Base-by-base conservation (phyloP, 371 early-diverging fungal genomes). In the Circinella umbellata region DNA sequence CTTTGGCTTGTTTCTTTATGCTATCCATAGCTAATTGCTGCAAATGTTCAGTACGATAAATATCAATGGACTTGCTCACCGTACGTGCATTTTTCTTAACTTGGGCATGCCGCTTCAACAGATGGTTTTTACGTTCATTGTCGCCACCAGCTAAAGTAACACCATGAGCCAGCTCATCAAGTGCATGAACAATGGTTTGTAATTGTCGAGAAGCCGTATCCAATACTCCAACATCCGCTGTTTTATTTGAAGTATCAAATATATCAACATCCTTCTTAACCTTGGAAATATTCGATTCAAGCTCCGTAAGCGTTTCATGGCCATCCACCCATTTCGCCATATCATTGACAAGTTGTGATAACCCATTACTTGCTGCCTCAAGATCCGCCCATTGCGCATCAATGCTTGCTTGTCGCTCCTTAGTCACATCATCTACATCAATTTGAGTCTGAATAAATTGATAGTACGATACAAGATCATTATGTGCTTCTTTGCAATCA, bases 401-500 rank as follows among this genome's bases (percentile, higher is more conserved):
- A 17, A 51, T 55, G 1, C 18, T 42, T 10, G 42, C 36, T 61
- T 80, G 73, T 1, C 75, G 69, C 39, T 72, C 54, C 37, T 69
- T 42, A 27, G 79, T 75, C 3, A 69, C 49, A 51, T 63, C 66
- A 39, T 48, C 74, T 66, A n/a, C 63, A 36, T 69, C 71, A 38
- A 67, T 69, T 42, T 83, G 83, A 0, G 71, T 62, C 17, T 57
- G 62, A 36, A 81, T 78, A 38, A 71, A 77, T 34, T 64, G 61
- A 49, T 77, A 76, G 17, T 81, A 80, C 14, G 78, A 75, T 18
- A 74, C 68, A 2, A 79, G 71, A 42, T 84, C 84, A 34, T 78
- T 76, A 34, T 78, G 78, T 9, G 80, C 71, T 15, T 81, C 84
- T 60, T 77, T 71, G 51, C 79, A 77, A 35, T 80, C 82, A 4